A percentile compares a stretch with the other conserved stretches of the same genome.
Conservation (phyloP, 305 asterid genomes). For the Lippia alba region DNA sequence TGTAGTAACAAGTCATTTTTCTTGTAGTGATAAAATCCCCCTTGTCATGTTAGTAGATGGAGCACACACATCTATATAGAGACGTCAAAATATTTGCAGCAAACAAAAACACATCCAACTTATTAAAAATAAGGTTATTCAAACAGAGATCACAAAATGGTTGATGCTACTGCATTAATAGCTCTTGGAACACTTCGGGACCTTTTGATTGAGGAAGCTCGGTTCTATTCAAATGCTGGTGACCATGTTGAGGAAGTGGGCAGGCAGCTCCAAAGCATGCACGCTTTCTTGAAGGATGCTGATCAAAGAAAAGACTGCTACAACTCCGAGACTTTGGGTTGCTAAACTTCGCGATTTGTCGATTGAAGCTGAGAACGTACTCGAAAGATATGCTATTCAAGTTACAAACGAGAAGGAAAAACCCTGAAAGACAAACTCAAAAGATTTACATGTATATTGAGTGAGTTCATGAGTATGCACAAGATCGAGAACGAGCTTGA, state of each 20-base stretch:
- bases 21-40: no score
- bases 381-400: background rate
- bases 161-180: background rate
- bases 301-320: background rate
- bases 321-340: background rate
- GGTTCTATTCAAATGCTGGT: background rate
- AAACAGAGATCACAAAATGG: background rate
- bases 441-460: slow-evolving; percentile 12
- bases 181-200: slow-evolving; percentile 14
- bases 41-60: no score
- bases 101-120: no score
- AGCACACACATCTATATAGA: no score
- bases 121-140: background rate
- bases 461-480: background rate
- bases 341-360: slow-evolving; percentile 1
- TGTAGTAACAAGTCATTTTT: no score
- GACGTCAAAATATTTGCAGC: no score
- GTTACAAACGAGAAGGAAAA: background rate
- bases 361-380: background rate
- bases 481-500: slow-evolving; percentile 15
- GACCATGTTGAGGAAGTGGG: slow-evolving; percentile 3
- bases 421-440: background rate
- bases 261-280: slow-evolving; percentile 2
- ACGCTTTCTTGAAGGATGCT: slow-evolving; percentile 8
- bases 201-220: slow-evolving; percentile 19